Percentiles rank a stretch among this genome's conserved stretches.
Conservation (phyloP, 202 grass and related monocot species). For the Eragrostis tef region DNA sequence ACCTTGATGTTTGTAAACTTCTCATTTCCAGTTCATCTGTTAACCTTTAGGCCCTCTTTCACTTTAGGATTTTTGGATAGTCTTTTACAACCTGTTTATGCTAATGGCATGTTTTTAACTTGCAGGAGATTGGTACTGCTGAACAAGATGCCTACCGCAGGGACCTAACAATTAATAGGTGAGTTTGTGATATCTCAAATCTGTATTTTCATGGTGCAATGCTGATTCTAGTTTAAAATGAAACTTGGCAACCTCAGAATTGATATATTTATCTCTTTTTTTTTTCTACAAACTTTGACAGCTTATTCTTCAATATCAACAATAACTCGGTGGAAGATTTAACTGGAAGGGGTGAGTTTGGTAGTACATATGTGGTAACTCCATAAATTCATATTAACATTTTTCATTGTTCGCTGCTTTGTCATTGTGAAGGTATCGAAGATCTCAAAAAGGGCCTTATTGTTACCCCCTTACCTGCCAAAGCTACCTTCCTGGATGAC, state of each 20-base stretch:
- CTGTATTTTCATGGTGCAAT: slow-evolving; percentile 20
- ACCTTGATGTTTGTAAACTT: slow-evolving; percentile 39
- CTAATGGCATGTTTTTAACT: slow-evolving; percentile 25
- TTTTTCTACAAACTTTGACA: slow-evolving; percentile 45
- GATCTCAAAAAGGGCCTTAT: slow-evolving; percentile 75
- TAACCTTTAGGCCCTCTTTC: not conserved
- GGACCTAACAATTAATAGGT: slow-evolving; percentile 97
- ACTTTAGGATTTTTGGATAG: not conserved
- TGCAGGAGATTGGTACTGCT: slow-evolving; percentile 86
- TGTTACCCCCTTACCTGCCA: slow-evolving; percentile 88
- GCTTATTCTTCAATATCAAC: slow-evolving; percentile 95
- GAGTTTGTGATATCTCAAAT: slow-evolving; percentile 1
- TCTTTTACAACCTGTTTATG: slow-evolving; percentile 28
- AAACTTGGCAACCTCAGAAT: not conserved
- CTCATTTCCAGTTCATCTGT: slow-evolving; percentile 24
- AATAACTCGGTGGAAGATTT: slow-evolving; percentile 85
- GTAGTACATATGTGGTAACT: slow-evolving; percentile 20
- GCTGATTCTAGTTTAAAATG: slow-evolving; percentile 20
- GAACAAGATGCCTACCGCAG: slow-evolving; percentile 87
- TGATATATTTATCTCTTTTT: slow-evolving; percentile 15
- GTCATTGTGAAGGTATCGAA: slow-evolving; percentile 69
- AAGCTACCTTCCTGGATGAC: slow-evolving; percentile 94
- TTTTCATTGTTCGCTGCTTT: slow-evolving; percentile 29
- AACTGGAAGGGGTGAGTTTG: slow-evolving; percentile 78
- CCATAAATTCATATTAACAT: slow-evolving; percentile 28